These are phyloP conservation scores for Chytriomyces confervae DNA, from an alignment of 192 early-diverging fungal species.

Conservation along the genomic window DNA sequence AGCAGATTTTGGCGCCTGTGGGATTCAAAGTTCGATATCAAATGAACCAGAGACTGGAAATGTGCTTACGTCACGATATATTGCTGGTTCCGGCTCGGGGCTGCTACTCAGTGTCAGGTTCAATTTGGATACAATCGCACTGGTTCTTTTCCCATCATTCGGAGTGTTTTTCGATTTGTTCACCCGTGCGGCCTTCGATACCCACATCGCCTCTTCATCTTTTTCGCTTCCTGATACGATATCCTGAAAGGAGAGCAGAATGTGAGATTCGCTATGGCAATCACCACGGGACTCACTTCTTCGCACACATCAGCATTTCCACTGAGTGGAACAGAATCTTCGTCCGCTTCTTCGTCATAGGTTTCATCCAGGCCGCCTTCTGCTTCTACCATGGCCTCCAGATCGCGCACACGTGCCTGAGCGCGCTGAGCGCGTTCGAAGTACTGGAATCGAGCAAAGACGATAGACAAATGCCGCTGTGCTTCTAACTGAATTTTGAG, in stretches of 20 bases:
- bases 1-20: background rate
- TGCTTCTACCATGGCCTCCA: background rate
- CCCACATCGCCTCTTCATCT: background rate
- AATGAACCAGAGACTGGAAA: background rate
- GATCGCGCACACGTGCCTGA: background rate
- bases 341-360: slow-evolving; percentile 26
- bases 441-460: slow-evolving; percentile 22
- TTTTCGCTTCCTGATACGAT: background rate
- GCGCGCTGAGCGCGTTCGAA: background rate
- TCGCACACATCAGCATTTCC: background rate
- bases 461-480: background rate
- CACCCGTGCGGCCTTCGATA: background rate
- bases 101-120: background rate
- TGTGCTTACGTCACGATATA: background rate
- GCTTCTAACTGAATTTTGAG: slow-evolving; percentile 11
- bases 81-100: background rate
- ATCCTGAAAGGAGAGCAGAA: too few species aligned
- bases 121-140: slow-evolving; percentile 16
- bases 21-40: background rate
- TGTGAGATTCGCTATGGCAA: background rate
- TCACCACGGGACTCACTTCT: background rate
- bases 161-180: too few species aligned
- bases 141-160: slow-evolving; percentile 15
- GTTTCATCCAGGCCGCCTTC: background rate
- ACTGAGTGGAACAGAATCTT: background rate